Percentiles rank a stretch among this genome's conserved stretches.
These are phyloP conservation scores for Limonomyces culmigenus DNA, from an alignment of 1,284 basidiomycete genomes.

Conservation along the genomic window DNA sequence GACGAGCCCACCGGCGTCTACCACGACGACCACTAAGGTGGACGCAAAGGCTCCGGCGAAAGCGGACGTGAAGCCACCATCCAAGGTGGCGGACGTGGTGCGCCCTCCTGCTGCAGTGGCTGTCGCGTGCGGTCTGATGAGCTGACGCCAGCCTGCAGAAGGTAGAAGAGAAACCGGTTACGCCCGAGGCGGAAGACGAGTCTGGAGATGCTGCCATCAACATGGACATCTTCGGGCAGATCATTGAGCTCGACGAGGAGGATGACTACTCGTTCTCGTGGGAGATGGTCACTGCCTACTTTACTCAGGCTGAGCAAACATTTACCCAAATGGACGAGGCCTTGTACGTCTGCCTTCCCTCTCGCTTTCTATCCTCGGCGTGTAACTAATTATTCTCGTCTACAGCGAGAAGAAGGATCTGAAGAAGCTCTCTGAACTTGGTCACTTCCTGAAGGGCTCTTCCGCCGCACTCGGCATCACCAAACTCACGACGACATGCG, in stretches of 20 bases:
- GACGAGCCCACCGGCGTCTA: too few species aligned
- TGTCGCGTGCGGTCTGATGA: conserved; percentile 4
- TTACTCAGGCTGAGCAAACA: conserved; percentile 59
- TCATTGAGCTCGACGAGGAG: conserved; percentile 84
- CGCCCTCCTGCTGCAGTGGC: background rate
- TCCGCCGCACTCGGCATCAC: conserved; percentile 79
- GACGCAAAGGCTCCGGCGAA: too few species aligned
- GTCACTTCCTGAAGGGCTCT: conserved; percentile 91
- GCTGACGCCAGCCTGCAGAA: too few species aligned
- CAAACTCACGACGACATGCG: conserved; percentile 71
- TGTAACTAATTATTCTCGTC: background rate
- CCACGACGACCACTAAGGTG: too few species aligned
- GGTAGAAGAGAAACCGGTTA: too few species aligned
- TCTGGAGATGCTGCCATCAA: too few species aligned
- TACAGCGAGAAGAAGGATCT: conserved; percentile 47
- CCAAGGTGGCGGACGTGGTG: background rate
- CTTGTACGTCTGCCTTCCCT: conserved; percentile 40
- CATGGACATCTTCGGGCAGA: conserved; percentile 68
- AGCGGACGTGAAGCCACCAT: too few species aligned
- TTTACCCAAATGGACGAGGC: conserved; percentile 68
- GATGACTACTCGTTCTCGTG: conserved; percentile 63
- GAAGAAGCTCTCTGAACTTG: conserved; percentile 50
- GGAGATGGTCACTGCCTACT: conserved; percentile 69
- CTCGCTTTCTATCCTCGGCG: conserved; percentile 6
- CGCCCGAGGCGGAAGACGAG: too few species aligned